Percentiles rank a stretch among this genome's conserved stretches.
Evolutionary conservation across 2,329 filamentous ascomycete genomes (phyloP).

Genomic region (Beauveria caledonica): DNA sequence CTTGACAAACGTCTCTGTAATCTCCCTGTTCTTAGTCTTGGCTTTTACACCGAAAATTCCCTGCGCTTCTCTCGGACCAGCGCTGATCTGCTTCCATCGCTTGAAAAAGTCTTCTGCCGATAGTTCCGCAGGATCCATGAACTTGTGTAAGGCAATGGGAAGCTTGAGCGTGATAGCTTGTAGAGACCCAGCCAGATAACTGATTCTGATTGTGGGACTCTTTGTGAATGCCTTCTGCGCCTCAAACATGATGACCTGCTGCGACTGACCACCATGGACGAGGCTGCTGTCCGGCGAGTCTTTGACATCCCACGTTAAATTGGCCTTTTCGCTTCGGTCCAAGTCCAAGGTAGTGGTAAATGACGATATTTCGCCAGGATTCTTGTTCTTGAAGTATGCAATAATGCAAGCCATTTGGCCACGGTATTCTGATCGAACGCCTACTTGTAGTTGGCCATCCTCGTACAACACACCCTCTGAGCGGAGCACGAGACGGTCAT

Average conservation of each 20-base stretch:
- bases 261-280: slow-evolving; percentile 64
- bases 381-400: slow-evolving; percentile 93
- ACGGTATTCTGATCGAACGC: slow-evolving; percentile 86
- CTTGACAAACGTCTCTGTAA: slow-evolving; percentile 63
- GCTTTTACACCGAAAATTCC: slow-evolving; percentile 64
- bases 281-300: slow-evolving; percentile 79
- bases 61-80: slow-evolving; percentile 78
- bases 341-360: slow-evolving; percentile 93
- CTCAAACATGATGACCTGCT: slow-evolving; percentile 94
- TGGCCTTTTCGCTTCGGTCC: slow-evolving; percentile 54
- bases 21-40: slow-evolving; percentile 46
- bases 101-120: slow-evolving; percentile 95
- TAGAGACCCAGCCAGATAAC: slow-evolving; percentile 85
- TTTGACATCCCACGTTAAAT: slow-evolving; percentile 79
- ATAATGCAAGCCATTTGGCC: slow-evolving; percentile 94
- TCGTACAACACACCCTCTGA: slow-evolving; percentile 89
- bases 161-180: slow-evolving; percentile 89
- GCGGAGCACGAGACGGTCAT: slow-evolving; percentile 69
- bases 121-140: slow-evolving; percentile 88
- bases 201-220: slow-evolving; percentile 85
- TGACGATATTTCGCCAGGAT: slow-evolving; percentile 71
- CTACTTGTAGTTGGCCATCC: slow-evolving; percentile 88
- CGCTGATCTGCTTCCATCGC: slow-evolving; percentile 97
- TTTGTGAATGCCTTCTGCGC: slow-evolving; percentile 72
- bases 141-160: slow-evolving; percentile 84